A percentile compares a stretch with the other conserved stretches of the same genome.
Conservation (phyloP, 2,329 filamentous ascomycete species). For the Ophiocordyceps australis region DNA sequence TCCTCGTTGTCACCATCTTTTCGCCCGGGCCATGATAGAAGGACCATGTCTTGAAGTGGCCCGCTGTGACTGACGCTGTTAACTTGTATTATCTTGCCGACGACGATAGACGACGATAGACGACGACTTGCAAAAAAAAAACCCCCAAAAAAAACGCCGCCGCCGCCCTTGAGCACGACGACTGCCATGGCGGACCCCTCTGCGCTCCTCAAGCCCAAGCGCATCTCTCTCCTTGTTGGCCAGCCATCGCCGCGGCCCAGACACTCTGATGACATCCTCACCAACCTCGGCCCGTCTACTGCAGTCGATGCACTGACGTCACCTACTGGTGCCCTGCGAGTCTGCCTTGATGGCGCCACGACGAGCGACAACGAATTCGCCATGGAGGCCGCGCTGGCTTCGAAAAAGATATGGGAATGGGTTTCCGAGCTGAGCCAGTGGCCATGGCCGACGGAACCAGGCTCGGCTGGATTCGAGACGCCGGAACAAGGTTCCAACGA, state of each 20-base stretch:
- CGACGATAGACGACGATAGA: not conserved
- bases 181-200: conserved; percentile 15
- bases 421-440: conserved; percentile 48
- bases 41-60: conserved; percentile 4
- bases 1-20: conserved; percentile 9
- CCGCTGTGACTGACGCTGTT: not conserved
- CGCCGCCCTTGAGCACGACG: not conserved
- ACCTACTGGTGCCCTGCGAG: conserved; percentile 31
- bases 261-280: conserved; percentile 37
- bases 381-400: conserved; percentile 49
- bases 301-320: conserved; percentile 41
- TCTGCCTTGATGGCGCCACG: conserved; percentile 44
- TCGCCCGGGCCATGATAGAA: conserved; percentile 16
- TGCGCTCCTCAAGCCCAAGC: conserved; percentile 10
- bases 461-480: conserved; percentile 34
- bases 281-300: conserved; percentile 39
- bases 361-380: conserved; percentile 53
- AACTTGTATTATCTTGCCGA: not conserved
- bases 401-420: conserved; percentile 57
- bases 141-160: not conserved
- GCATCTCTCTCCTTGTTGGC: conserved; percentile 11
- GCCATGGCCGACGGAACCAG: conserved; percentile 33
- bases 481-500: conserved; percentile 22
- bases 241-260: conserved; percentile 26
- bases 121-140: not conserved